Evolutionary conservation across 2,329 filamentous ascomycete species (phyloP), one percentile per base, ranked within the genome.

Genomic region (Colletotrichum destructivum): DNA sequence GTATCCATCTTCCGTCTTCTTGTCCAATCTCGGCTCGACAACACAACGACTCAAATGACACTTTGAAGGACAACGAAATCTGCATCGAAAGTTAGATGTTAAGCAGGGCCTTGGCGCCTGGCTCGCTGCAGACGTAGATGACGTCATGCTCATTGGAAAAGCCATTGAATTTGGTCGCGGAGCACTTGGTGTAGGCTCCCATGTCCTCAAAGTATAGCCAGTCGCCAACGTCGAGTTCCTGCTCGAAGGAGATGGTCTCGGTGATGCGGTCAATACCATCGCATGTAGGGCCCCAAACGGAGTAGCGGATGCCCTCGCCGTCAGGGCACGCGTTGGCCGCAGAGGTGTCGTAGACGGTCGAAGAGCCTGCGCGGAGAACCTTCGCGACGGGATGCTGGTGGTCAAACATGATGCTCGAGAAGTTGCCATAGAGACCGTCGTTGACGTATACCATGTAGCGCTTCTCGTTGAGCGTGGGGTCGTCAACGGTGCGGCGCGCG

Each of bases 191-290:
- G 84, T 99, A 99, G 31, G 96, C 96, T 66, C 96, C 96, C 96
- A 99, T 99, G 73, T 98, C 91, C 85, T 98, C 94, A 83, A 99
- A 99, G 86, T 97, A 99, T 66, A 99, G 88, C 96, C 96, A 99
- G 82, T 99, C 96, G 63, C 96, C 96, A 9, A 98, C 94, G 79
- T 98, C 92, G 54, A 99, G 86, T 59, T 93, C 88, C 64, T 93
- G 91, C 44, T 90, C 85, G 78, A 98, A 94, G 73, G 88, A 89
- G 81, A 93, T 94, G 79, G 92, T 93, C 81, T 94, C 90, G 61
- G 93, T 90, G 83, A 99, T 97, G 81, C 95, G 93, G 83, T 99
- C 96, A 78, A 99, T 98, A 72, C 96, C 96, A 80, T 99, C 96
- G 80, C 96, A 99, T 18, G 96, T 98, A 1, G 96, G 96, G 7